Evolutionary conservation across 176 grass and related monocot genomes (phyloP), one percentile per base, ranked within the genome.

Genomic region (Hsuehochloa calcarea): DNA sequence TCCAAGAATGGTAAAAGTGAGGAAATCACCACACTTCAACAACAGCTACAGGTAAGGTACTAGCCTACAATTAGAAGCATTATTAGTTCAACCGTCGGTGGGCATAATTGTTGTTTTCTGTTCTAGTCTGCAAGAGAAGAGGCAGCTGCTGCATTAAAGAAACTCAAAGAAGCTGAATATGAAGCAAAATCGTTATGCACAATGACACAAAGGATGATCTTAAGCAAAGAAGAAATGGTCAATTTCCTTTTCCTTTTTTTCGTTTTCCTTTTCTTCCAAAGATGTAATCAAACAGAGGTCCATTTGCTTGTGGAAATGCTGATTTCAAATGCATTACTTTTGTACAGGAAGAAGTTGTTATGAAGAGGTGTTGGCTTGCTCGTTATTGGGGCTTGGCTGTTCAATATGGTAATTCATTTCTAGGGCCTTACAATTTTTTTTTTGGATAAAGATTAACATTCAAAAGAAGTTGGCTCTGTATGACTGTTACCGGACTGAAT

Each of bases 301-400:
- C 11, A 51, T 79, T 62, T 51, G 46, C 50, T 40, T 80, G 15
- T 54, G 20, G 35, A 83, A 54, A 79, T 49, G 13, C 8, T 81
- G 67, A 89, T 68, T 82, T 69, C 14, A 77, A 82, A 65, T 40
- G 38, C 73, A 59, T 75, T 23, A 54, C 65, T 25, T 55, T 78
- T 82, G 80, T 79, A 54, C 75, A 95, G 91, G 91, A 98, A 86
- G 96, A 95, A 78, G 91, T 95, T 85, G 91, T 91, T 58, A 84
- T 98, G 65, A 96, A 98, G 84, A 94, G 96, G 71, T 98, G 93
- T 88, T 98, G 96, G 96, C 93, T 98, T 81, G 91, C 96, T 74
- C 89, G 93, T 55, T 98, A 94, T 62, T 98, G 93, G 96, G 93
- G 91, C 43, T 75, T 98, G 78, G 91, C 96, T 81, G 88, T 92